A percentile compares a stretch with the other conserved stretches of the same genome.
phyloP scores from a whole-genome alignment of 805 yeast species.

The Nakazawaea anatomiae region DNA sequence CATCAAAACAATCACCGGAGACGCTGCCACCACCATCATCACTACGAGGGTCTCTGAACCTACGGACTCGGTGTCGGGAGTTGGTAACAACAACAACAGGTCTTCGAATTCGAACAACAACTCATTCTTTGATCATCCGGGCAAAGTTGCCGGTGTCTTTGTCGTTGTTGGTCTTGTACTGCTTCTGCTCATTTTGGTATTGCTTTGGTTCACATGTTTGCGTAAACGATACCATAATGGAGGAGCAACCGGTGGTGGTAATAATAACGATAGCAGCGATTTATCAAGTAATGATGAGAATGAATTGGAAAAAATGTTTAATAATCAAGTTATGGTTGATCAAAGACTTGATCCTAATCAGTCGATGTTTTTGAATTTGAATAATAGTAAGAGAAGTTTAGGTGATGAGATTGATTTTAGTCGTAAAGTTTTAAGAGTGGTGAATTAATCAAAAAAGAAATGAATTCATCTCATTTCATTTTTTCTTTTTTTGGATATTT shows the following conservation, averaged over 20 bases:
- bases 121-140: slow-evolving; percentile 59
- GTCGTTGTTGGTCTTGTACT: slow-evolving; percentile 69
- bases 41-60: slow-evolving; percentile 17
- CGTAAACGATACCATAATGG: slow-evolving; percentile 15
- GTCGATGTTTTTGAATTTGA: slow-evolving; percentile 40
- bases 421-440: slow-evolving; percentile 48
- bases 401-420: slow-evolving; percentile 55
- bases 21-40: slow-evolving; percentile 14
- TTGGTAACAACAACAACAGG: not conserved
- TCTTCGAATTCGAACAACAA: slow-evolving; percentile 2
- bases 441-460: slow-evolving; percentile 30
- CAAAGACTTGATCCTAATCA: slow-evolving; percentile 52
- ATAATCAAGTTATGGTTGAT: slow-evolving; percentile 34
- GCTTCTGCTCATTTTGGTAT: slow-evolving; percentile 37
- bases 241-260: slow-evolving; percentile 10
- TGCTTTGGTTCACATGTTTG: slow-evolving; percentile 26
- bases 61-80: slow-evolving; percentile 13
- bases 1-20: slow-evolving; percentile 16
- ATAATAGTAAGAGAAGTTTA: slow-evolving; percentile 36
- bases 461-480: too few species aligned
- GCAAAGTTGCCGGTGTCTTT: slow-evolving; percentile 83
- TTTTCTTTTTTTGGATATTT: not conserved
- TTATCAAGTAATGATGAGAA: slow-evolving; percentile 5
- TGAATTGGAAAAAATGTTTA: slow-evolving; percentile 16
- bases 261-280: slow-evolving; percentile 14